These are phyloP conservation scores for Termitomyces sp. DNA, from an alignment of 768 basidiomycete species.

Conservation along the genomic window DNA sequence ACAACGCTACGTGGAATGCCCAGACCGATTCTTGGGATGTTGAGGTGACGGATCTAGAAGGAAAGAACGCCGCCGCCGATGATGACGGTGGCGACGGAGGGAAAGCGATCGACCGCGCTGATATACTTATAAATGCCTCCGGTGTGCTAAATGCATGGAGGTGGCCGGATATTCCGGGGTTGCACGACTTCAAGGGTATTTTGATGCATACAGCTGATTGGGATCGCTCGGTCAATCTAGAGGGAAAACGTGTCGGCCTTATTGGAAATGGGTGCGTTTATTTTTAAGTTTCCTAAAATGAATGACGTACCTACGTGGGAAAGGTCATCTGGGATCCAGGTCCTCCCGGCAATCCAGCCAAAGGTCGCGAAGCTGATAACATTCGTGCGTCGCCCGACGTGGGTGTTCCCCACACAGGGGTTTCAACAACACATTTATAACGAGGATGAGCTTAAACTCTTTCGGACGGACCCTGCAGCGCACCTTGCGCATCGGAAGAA, in stretches of 20 bases:
- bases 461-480: constrained; percentile 30
- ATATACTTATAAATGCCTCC: constrained; percentile 26
- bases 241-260: constrained; percentile 29
- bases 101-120: constrained; percentile 18
- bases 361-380: constrained; percentile 28
- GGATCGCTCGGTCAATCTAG: constrained; percentile 20
- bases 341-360: constrained; percentile 26
- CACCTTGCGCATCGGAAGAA: constrained; percentile 36
- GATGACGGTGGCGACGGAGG: constrained; percentile 3
- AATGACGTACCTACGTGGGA: neutral
- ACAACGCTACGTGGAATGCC: constrained; percentile 25
- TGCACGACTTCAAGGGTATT: constrained; percentile 25
- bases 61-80: neutral
- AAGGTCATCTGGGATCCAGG: constrained; percentile 29
- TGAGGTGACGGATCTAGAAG: constrained; percentile 15
- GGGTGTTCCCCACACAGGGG: constrained; percentile 23
- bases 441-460: constrained; percentile 33
- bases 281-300: neutral
- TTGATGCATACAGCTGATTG: constrained; percentile 33
- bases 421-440: constrained; percentile 25
- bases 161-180: constrained; percentile 31
- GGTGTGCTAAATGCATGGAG: constrained; percentile 32
- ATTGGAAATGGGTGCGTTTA: constrained; percentile 31
- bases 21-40: constrained; percentile 22
- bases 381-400: constrained; percentile 27